These are phyloP conservation scores for Juncus inflexus DNA, from an alignment of 176 grass and related monocot genomes.

Conservation along the genomic window DNA sequence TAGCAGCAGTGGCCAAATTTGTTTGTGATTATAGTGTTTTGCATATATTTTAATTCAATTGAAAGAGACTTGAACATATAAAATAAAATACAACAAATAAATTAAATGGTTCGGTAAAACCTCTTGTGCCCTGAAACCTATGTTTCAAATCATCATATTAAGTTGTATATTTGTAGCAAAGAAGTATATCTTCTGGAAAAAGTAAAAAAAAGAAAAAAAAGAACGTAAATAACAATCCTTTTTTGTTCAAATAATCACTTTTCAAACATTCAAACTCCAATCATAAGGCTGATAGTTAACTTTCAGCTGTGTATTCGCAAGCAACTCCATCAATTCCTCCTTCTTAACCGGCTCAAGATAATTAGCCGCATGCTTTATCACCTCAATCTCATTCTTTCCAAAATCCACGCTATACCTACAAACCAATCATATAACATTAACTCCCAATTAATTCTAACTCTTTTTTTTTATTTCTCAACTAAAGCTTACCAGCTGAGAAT, in stretches of 20 bases:
- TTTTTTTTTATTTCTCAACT: background rate
- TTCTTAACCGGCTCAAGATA: constrained; percentile 67
- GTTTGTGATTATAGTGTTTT: too few relatives aligned
- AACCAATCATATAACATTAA: background rate
- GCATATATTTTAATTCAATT: too few relatives aligned
- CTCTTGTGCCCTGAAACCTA: too few relatives aligned
- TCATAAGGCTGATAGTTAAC: constrained; percentile 77
- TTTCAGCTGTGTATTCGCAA: constrained; percentile 56
- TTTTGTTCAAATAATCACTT: background rate
- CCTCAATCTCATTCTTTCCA: constrained; percentile 76
- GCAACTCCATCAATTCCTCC: constrained; percentile 64
- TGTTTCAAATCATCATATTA: too few relatives aligned
- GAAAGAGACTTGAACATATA: too few relatives aligned
- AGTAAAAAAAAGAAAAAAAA: too few relatives aligned
- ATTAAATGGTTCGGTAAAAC: too few relatives aligned
- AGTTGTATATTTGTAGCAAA: too few relatives aligned
- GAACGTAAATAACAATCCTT: background rate
- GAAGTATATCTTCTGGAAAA: too few relatives aligned
- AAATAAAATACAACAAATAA: too few relatives aligned
- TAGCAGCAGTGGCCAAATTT: too few relatives aligned
- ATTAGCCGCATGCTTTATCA: constrained; percentile 87
- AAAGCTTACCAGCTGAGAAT: constrained; percentile 72
- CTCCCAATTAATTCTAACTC: background rate
- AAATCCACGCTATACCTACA: constrained; percentile 84
- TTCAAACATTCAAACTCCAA: constrained; percentile 74